Percentiles rank a stretch among this genome's conserved stretches.
These are phyloP conservation scores for Haplographium delicatum DNA, from an alignment of 495 filamentous ascomycete genomes.

Conservation along the genomic window DNA sequence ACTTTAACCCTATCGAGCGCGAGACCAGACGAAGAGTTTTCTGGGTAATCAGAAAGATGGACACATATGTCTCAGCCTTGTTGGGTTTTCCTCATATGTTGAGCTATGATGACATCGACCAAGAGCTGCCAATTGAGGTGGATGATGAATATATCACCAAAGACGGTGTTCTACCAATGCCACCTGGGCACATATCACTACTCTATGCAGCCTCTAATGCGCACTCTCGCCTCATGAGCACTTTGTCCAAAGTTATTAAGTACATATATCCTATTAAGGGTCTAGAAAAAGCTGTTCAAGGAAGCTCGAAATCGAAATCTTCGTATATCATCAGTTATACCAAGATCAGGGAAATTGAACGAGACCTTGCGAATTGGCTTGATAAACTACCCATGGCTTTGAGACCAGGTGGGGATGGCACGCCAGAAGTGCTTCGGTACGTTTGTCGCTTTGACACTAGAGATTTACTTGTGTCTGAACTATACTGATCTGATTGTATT, in stretches of 20 bases:
- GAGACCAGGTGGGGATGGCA: conserved; percentile 68
- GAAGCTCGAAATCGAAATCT: conserved; percentile 30
- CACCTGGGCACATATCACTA: conserved; percentile 66
- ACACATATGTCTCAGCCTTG: conserved; percentile 85
- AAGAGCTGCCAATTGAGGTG: conserved; percentile 77
- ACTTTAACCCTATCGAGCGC: conserved; percentile 78
- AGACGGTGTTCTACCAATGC: conserved; percentile 66
- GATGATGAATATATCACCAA: conserved; percentile 88
- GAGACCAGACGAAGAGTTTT: conserved; percentile 83
- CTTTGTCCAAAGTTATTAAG: conserved; percentile 80
- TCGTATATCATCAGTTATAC: conserved; percentile 83
- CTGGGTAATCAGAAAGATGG: conserved; percentile 89
- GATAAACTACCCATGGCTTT: conserved; percentile 70
- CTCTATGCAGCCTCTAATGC: conserved; percentile 79
- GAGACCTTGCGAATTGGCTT: conserved; percentile 79
- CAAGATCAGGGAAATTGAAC: conserved; percentile 85
- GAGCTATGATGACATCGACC: conserved; percentile 86
- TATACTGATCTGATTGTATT: too few species aligned
- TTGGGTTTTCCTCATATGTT: conserved; percentile 82
- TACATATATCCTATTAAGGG: conserved; percentile 86
- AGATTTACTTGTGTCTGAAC: not conserved
- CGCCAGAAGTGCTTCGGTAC: conserved; percentile 71
- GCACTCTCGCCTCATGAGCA: conserved; percentile 69
- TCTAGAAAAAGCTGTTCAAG: conserved; percentile 50
- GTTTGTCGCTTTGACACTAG: too few species aligned